Conservation (phyloP, 2,329 filamentous ascomycete genomes). For the Microsporum canis region DNA sequence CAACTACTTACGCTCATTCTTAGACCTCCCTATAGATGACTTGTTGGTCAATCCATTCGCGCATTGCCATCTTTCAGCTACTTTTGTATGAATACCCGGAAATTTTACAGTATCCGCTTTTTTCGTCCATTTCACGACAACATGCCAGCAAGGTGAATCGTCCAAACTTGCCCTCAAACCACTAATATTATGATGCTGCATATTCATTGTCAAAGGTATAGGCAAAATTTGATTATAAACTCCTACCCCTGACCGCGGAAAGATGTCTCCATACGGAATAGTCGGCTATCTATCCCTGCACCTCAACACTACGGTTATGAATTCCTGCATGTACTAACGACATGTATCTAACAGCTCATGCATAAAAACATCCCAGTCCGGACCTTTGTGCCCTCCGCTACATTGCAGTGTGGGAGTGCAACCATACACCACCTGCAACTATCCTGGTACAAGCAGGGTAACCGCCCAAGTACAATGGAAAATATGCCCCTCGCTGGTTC, state of each 20-base stretch:
- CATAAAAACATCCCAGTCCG: no score
- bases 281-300: background rate
- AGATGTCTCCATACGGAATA: background rate
- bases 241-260: background rate
- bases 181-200: background rate
- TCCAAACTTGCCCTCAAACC: background rate
- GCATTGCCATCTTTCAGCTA: background rate
- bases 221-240: background rate
- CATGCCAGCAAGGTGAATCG: background rate
- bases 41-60: background rate
- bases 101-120: background rate
- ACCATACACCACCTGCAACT: background rate
- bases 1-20: background rate
- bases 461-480: background rate
- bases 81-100: background rate
- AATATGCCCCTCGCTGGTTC: background rate
- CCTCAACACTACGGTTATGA: background rate
- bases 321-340: background rate
- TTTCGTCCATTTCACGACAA: background rate
- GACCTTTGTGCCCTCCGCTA: no score
- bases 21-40: background rate
- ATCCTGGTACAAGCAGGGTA: background rate
- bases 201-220: background rate
- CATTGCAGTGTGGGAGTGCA: no score
- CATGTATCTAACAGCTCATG: background rate